Conservation (phyloP, 208 protist species). For the Wallacemonas collosoma region DNA sequence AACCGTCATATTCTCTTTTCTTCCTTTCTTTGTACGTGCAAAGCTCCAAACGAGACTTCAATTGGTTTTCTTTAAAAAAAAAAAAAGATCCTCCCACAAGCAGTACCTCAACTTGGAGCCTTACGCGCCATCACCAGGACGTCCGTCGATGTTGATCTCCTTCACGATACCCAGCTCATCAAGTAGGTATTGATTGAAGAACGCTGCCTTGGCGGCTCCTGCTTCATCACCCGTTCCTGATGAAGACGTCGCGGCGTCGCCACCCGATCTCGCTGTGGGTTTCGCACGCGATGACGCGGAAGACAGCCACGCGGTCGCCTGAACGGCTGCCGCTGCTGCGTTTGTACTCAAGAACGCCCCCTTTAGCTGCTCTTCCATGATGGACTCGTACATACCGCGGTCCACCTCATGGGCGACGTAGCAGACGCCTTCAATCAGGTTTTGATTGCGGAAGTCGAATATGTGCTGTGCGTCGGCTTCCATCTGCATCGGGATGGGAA, state of each 20-base stretch:
- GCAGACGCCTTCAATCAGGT: slow-evolving; percentile 82
- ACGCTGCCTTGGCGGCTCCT: slow-evolving; percentile 20
- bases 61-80: not conserved
- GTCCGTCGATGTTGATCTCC: slow-evolving; percentile 53
- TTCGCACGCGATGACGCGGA: not conserved
- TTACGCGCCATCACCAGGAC: slow-evolving; percentile 51
- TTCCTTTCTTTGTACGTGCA: too few species aligned
- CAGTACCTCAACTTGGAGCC: not conserved
- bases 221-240: not conserved
- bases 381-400: slow-evolving; percentile 52
- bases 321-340: slow-evolving; percentile 4
- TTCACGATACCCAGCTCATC: slow-evolving; percentile 83
- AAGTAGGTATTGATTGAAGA: slow-evolving; percentile 85
- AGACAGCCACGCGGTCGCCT: slow-evolving; percentile 14
- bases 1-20: too few species aligned
- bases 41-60: too few species aligned
- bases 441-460: slow-evolving; percentile 68
- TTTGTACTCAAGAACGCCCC: slow-evolving; percentile 11
- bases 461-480: slow-evolving; percentile 86
- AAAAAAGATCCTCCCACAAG: not conserved
- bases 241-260: not conserved
- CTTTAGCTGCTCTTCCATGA: slow-evolving; percentile 56
- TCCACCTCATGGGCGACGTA: slow-evolving; percentile 83
- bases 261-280: not conserved
- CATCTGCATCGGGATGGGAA: slow-evolving; percentile 88